A percentile compares a stretch with the other conserved stretches of the same genome.
These are phyloP conservation scores for Henckelia pumila DNA, from an alignment of 257 asterid species.

Conservation along the genomic window DNA sequence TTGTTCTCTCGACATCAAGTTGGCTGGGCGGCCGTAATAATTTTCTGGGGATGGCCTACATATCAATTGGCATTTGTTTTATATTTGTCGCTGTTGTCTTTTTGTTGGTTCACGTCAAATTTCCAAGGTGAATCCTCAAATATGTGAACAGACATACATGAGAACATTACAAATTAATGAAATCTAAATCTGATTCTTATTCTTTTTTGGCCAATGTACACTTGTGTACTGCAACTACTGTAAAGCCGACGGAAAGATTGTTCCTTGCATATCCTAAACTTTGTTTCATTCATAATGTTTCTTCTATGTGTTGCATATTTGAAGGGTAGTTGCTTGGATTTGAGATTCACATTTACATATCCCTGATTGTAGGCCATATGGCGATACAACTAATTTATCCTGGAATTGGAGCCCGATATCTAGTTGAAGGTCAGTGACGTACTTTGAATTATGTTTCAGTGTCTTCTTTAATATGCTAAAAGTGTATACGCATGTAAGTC, in stretches of 20 bases:
- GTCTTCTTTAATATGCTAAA: conserved; percentile 12
- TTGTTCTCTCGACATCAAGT: conserved; percentile 63
- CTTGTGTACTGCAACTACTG: neutral
- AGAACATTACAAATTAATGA: conserved; percentile 13
- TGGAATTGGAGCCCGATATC: conserved; percentile 45
- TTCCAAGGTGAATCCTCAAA: conserved; percentile 52
- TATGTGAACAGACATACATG: conserved; percentile 19
- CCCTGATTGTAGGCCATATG: conserved; percentile 42
- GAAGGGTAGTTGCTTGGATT: conserved; percentile 3
- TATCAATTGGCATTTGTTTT: conserved; percentile 46
- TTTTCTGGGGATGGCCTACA: conserved; percentile 61
- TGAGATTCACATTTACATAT: conserved; percentile 16
- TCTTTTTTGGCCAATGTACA: conserved; percentile 18
- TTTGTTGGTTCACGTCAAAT: conserved; percentile 53
- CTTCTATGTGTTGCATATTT: neutral
- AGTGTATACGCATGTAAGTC: neutral
- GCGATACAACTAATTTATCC: conserved; percentile 42
- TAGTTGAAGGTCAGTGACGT: conserved; percentile 35
- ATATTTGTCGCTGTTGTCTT: conserved; percentile 50
- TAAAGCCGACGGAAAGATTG: neutral
- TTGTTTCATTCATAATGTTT: neutral
- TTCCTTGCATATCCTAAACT: neutral
- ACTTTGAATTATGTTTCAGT: conserved; percentile 1
- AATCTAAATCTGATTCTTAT: conserved; percentile 18
- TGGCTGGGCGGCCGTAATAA: conserved; percentile 76